Evolutionary conservation across 1,139 yeast species (phyloP).

Genomic region (Protomyces macrosporus): DNA sequence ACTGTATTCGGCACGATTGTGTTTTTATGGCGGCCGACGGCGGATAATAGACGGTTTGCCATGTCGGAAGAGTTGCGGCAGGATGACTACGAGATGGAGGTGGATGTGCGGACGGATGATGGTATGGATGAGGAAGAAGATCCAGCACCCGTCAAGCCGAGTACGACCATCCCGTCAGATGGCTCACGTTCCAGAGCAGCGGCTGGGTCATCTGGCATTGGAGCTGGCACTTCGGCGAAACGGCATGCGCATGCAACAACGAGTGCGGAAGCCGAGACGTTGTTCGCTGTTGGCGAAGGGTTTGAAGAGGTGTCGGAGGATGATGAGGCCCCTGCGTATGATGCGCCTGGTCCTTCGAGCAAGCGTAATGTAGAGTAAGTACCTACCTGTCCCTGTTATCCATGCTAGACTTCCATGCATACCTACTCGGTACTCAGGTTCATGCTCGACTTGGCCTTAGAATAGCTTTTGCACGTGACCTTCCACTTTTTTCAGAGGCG

Average conservation of each 20-base stretch:
- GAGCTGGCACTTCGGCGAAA: too few species aligned
- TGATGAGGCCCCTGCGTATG: background rate
- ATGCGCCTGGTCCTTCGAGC: too few species aligned
- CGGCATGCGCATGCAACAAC: too few species aligned
- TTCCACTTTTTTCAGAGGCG: too few species aligned
- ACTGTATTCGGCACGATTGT: constrained; percentile 78
- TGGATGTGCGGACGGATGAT: constrained; percentile 8
- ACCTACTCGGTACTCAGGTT: too few species aligned
- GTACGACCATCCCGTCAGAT: too few species aligned
- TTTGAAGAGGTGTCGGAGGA: background rate
- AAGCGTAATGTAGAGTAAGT: too few species aligned
- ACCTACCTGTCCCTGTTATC: too few species aligned
- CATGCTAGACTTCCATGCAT: too few species aligned
- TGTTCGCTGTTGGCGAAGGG: background rate
- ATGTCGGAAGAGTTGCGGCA: constrained; percentile 83
- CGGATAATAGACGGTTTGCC: constrained; percentile 88
- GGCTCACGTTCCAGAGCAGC: background rate
- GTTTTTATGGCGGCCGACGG: constrained; percentile 96
- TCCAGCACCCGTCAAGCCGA: background rate
- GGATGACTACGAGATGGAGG: constrained; percentile 44
- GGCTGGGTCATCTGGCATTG: too few species aligned
- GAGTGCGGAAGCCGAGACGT: background rate
- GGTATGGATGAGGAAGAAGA: background rate
- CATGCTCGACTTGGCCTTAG: too few species aligned
- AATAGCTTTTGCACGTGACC: too few species aligned